phyloP scores from a whole-genome alignment of 202 grass and related monocot genomes.

The Panicum hallii region DNA sequence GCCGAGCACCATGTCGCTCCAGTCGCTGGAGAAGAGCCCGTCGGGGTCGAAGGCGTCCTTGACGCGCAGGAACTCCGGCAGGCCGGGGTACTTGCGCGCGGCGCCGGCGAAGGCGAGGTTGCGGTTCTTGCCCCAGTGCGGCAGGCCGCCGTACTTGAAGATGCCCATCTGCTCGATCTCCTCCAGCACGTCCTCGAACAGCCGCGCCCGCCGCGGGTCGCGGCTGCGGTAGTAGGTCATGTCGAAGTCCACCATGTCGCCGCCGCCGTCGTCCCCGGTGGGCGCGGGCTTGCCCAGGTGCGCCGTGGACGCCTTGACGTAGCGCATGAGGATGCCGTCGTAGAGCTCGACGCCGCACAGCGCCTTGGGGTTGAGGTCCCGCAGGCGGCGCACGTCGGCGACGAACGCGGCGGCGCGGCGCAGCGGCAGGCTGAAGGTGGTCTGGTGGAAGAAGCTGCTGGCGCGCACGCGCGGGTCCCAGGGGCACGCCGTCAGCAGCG shows the following conservation, averaged over 20 bases:
- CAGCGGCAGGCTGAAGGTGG: conserved; percentile 61
- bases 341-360: conserved; percentile 59
- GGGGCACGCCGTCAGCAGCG: conserved; percentile 64
- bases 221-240: conserved; percentile 81
- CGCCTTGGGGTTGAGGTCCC: conserved; percentile 57
- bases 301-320: conserved; percentile 66
- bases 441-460: conserved; percentile 71
- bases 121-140: conserved; percentile 92
- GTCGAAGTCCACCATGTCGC: conserved; percentile 76
- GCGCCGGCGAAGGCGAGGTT: conserved; percentile 70
- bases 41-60: conserved; percentile 65
- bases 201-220: conserved; percentile 38
- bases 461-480: conserved; percentile 69
- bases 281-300: conserved; percentile 58
- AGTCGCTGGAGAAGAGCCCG: conserved; percentile 74
- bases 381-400: conserved; percentile 52
- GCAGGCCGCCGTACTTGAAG: conserved; percentile 74
- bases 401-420: conserved; percentile 57
- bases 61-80: conserved; percentile 49
- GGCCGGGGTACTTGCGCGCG: conserved; percentile 45
- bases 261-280: background rate
- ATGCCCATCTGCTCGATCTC: conserved; percentile 94
- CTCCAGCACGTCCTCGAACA: conserved; percentile 68
- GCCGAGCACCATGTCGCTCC: conserved; percentile 78
- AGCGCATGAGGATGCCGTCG: conserved; percentile 74